Evolutionary conservation across 805 yeast species (phyloP).

Genomic region (Ogataea salicorniae): DNA sequence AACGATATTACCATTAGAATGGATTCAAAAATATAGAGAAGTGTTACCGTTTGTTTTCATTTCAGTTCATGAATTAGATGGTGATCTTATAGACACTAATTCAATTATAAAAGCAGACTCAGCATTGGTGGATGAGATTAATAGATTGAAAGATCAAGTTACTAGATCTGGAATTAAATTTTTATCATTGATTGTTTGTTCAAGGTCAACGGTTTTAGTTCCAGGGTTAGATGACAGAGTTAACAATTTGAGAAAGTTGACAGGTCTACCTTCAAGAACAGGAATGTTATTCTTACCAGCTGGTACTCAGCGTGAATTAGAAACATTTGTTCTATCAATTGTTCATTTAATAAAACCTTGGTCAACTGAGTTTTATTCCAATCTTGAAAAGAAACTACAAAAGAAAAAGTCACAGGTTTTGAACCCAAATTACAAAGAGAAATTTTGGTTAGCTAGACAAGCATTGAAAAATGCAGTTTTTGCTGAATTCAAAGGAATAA

Average conservation of each 20-base stretch:
- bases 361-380: constrained; percentile 40
- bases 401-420: constrained; percentile 34
- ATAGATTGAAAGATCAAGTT: constrained; percentile 29
- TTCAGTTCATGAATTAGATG: constrained; percentile 36
- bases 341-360: constrained; percentile 36
- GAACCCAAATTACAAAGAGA: constrained; percentile 18
- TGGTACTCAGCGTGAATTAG: constrained; percentile 36
- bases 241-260: constrained; percentile 33
- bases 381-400: constrained; percentile 36
- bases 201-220: constrained; percentile 23
- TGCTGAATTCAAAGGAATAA: constrained; percentile 42
- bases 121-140: constrained; percentile 34
- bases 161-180: constrained; percentile 28
- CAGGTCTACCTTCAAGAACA: constrained; percentile 40
- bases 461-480: constrained; percentile 46
- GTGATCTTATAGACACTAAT: constrained; percentile 24
- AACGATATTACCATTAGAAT: constrained; percentile 38
- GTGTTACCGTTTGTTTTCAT: constrained; percentile 44
- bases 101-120: constrained; percentile 25
- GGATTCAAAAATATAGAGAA: constrained; percentile 51
- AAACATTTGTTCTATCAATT: constrained; percentile 35
- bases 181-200: constrained; percentile 32
- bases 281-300: constrained; percentile 41
- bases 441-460: constrained; percentile 45
- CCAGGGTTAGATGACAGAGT: constrained; percentile 34